phyloP scores from a whole-genome alignment of 2,329 filamentous ascomycete species.

The Tetracladium maxilliforme region DNA sequence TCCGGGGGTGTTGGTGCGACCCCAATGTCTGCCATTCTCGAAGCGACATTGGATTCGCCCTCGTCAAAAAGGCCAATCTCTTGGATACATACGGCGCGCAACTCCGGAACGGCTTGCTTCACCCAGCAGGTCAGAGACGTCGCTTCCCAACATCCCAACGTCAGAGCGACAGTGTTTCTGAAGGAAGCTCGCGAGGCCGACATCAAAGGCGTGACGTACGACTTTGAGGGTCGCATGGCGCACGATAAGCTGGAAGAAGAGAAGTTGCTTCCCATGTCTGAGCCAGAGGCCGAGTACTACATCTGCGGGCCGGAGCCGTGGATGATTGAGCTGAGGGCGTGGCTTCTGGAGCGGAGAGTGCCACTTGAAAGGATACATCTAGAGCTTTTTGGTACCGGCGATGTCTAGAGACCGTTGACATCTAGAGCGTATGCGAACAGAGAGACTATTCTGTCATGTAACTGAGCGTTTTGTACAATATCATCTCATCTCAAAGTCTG shows the following conservation, averaged over 20 bases:
- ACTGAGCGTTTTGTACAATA: too few species aligned
- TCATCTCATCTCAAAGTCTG: too few species aligned
- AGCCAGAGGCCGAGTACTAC: constrained; percentile 47
- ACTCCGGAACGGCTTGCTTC: constrained; percentile 38
- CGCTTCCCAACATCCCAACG: constrained; percentile 25
- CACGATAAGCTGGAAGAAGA: constrained; percentile 37
- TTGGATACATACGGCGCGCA: constrained; percentile 47
- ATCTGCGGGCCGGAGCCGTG: constrained; percentile 57
- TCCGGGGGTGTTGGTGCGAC: constrained; percentile 57
- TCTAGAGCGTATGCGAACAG: too few species aligned
- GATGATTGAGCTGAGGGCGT: constrained; percentile 45
- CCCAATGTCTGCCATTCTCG: constrained; percentile 50
- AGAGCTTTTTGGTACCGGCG: too few species aligned
- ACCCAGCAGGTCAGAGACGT: constrained; percentile 28
- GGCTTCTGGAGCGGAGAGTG: constrained; percentile 30
- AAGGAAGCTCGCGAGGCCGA: constrained; percentile 28
- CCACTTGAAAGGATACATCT: neutral
- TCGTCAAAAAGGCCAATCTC: constrained; percentile 31
- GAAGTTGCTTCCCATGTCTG: constrained; percentile 36
- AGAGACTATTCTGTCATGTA: too few species aligned
- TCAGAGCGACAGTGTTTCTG: constrained; percentile 43
- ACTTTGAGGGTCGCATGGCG: constrained; percentile 41
- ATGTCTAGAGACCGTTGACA: too few species aligned
- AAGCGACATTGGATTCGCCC: constrained; percentile 24
- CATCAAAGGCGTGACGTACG: constrained; percentile 39